These are phyloP conservation scores for Lasiodiplodia sp. DNA, from an alignment of 2,329 filamentous ascomycete species.

Conservation along the genomic window DNA sequence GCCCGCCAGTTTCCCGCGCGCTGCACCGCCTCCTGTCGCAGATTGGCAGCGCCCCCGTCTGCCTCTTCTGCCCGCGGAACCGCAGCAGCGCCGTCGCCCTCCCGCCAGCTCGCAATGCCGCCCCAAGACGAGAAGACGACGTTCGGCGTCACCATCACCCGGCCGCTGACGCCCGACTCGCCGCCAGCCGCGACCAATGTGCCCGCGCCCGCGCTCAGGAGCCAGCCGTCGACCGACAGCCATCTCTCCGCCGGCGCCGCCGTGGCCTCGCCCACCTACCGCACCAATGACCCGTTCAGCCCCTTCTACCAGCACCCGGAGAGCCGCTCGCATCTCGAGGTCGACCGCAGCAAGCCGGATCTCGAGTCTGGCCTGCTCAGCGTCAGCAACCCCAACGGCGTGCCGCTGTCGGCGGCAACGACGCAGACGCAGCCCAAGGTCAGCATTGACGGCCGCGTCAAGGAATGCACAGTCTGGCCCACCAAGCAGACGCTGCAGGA, in stretches of 20 bases:
- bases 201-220: slow-evolving; percentile 2
- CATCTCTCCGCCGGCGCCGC: slow-evolving; percentile 1
- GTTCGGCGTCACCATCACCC: slow-evolving; percentile 30
- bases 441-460: slow-evolving; percentile 52
- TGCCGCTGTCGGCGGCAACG: slow-evolving; percentile 47
- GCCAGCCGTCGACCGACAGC: slow-evolving; percentile 26
- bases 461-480: slow-evolving; percentile 62
- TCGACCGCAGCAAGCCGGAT: slow-evolving; percentile 27
- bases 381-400: slow-evolving; percentile 49
- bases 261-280: slow-evolving; percentile 32
- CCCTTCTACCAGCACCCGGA: slow-evolving; percentile 58
- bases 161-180: slow-evolving; percentile 24
- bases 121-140: slow-evolving; percentile 28
- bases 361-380: slow-evolving; percentile 45
- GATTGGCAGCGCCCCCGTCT: slow-evolving; percentile 21
- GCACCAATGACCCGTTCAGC: slow-evolving; percentile 52
- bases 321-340: slow-evolving; percentile 29
- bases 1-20: background rate
- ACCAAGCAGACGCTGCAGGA: slow-evolving; percentile 56
- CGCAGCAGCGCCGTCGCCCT: background rate
- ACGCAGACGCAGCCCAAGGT: slow-evolving; percentile 49
- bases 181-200: slow-evolving; percentile 6
- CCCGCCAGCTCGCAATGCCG: slow-evolving; percentile 17
- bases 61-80: slow-evolving; percentile 10
- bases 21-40: slow-evolving; percentile 21